Evolutionary conservation across 257 asterid species (phyloP).

Genomic region (Gentiana macrophylla): DNA sequence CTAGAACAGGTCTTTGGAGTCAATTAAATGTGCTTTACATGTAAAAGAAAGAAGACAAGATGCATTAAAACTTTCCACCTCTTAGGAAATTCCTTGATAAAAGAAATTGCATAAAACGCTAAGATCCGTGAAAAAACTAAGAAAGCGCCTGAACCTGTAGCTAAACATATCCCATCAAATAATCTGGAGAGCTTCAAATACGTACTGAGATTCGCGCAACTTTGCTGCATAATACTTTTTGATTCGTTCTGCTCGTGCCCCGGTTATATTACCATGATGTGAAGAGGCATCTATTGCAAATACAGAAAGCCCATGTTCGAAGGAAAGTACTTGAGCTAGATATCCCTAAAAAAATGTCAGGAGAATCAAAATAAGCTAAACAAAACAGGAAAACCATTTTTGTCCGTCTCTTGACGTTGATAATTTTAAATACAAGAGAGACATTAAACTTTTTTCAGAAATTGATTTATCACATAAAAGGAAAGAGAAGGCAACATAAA

Average conservation of each 20-base stretch:
- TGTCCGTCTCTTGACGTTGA: neutral
- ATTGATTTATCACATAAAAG: neutral
- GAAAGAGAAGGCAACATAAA: conserved; percentile 2
- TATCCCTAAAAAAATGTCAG: conserved; percentile 49
- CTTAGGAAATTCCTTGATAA: too few species aligned
- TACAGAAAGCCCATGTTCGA: conserved; percentile 66
- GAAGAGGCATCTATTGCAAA: conserved; percentile 87
- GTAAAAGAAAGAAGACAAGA: too few species aligned
- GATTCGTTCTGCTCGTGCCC: conserved; percentile 71
- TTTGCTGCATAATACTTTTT: conserved; percentile 70
- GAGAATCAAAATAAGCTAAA: neutral
- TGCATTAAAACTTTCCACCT: too few species aligned
- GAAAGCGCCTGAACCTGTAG: too few species aligned
- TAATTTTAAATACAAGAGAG: too few species aligned
- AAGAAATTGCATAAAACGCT: too few species aligned
- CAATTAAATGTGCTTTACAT: too few species aligned
- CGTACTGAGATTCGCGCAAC: conserved; percentile 45
- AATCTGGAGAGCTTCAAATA: neutral
- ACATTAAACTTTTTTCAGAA: too few species aligned
- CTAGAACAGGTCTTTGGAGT: too few species aligned
- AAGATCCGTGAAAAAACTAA: too few species aligned
- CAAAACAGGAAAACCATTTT: neutral
- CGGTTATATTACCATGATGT: conserved; percentile 72
- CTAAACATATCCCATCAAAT: too few species aligned
- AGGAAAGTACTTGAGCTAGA: conserved; percentile 91